Evolutionary conservation across 768 basidiomycete species (phyloP).

Genomic region (Russula virescens): DNA sequence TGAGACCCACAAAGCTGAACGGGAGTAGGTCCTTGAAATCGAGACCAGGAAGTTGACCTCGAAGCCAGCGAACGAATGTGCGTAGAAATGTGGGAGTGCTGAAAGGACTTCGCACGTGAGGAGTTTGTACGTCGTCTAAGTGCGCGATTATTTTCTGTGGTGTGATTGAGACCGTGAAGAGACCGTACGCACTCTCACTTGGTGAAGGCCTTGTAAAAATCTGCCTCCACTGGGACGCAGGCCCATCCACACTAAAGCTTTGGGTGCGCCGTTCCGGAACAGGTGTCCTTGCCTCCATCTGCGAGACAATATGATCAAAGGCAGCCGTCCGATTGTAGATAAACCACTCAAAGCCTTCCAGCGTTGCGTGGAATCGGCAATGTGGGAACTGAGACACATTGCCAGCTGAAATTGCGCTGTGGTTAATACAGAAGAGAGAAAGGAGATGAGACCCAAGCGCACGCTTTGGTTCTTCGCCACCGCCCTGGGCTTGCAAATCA

Average conservation of each 20-base stretch:
- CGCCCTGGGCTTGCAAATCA: constrained; percentile 47
- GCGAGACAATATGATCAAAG: constrained; percentile 79
- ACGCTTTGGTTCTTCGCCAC: constrained; percentile 46
- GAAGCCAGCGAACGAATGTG: constrained; percentile 46
- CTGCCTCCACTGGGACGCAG: constrained; percentile 26
- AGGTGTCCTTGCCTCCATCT: constrained; percentile 48
- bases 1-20: constrained; percentile 69
- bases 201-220: constrained; percentile 30
- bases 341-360: constrained; percentile 90
- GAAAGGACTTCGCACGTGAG: constrained; percentile 1
- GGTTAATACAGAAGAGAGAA: background rate
- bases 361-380: constrained; percentile 74
- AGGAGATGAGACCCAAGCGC: constrained; percentile 25
- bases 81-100: constrained; percentile 32
- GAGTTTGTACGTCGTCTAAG: background rate
- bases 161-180: background rate
- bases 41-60: constrained; percentile 58
- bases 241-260: constrained; percentile 22
- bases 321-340: constrained; percentile 86
- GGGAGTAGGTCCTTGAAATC: constrained; percentile 85
- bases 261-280: constrained; percentile 20
- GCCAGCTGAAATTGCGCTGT: constrained; percentile 27
- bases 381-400: constrained; percentile 37
- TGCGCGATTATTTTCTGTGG: background rate
- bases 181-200: constrained; percentile 26